These are phyloP conservation scores for Pichia sp. DNA, from an alignment of 1,139 yeast species.

Conservation along the genomic window DNA sequence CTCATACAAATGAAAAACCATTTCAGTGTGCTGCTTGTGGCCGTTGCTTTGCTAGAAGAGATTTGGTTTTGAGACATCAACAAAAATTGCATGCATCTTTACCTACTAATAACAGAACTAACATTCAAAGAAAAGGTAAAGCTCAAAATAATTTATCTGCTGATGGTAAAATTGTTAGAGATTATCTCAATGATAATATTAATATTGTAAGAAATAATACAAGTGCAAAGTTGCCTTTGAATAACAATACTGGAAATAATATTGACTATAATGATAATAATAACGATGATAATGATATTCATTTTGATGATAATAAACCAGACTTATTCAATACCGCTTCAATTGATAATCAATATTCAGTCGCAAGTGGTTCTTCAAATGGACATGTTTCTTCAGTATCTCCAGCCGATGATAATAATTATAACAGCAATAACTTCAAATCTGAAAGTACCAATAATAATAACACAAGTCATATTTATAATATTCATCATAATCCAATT, in stretches of 20 bases:
- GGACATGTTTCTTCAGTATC: constrained; percentile 11
- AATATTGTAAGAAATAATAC: constrained; percentile 33
- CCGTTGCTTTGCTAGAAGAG: constrained; percentile 88
- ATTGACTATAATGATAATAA: constrained; percentile 1
- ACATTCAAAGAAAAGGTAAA: constrained; percentile 25
- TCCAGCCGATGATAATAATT: constrained; percentile 7
- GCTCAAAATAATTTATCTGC: constrained; percentile 32
- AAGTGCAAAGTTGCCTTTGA: constrained; percentile 26
- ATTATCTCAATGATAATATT: constrained; percentile 31
- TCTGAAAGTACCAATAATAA: not conserved
- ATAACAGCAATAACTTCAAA: constrained; percentile 1
- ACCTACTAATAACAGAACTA: constrained; percentile 30
- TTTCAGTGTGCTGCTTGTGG: constrained; percentile 96
- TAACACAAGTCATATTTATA: not conserved
- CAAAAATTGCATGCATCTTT: constrained; percentile 79
- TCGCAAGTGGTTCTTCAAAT: constrained; percentile 2
- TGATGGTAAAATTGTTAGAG: constrained; percentile 28
- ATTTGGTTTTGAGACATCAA: constrained; percentile 84
- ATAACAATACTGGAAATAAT: not conserved
- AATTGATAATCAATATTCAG: constrained; percentile 1
- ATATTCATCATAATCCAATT: not conserved
- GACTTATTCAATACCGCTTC: not conserved
- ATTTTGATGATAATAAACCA: not conserved
- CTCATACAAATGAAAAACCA: constrained; percentile 96
- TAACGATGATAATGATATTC: not conserved